These are phyloP conservation scores for Mimosa pudica DNA, from an alignment of 306 rosid genomes.

Conservation along the genomic window DNA sequence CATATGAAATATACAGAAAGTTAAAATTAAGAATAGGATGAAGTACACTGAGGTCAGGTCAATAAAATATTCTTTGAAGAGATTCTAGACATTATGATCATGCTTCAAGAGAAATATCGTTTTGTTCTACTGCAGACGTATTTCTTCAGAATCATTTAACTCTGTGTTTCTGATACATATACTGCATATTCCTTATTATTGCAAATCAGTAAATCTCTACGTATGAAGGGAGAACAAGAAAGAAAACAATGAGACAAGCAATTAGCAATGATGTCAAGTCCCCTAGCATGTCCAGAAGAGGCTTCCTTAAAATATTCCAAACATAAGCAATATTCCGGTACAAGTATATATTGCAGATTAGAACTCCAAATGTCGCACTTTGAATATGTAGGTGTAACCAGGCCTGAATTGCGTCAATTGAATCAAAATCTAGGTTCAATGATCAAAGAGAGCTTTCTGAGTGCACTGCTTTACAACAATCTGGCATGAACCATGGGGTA, in stretches of 20 bases:
- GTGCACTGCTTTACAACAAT: not conserved
- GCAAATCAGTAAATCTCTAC: slow-evolving; percentile 12
- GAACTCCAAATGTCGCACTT: not conserved
- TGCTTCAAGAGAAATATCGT: slow-evolving; percentile 24
- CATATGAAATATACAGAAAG: slow-evolving; percentile 44
- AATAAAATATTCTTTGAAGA: slow-evolving; percentile 26
- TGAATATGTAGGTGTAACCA: not conserved
- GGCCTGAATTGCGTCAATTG: not conserved
- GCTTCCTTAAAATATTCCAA: not conserved
- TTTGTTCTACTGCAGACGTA: not conserved
- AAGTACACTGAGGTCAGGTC: slow-evolving; percentile 1
- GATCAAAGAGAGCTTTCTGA: not conserved
- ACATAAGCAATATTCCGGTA: not conserved
- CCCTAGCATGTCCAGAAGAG: not conserved
- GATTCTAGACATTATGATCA: slow-evolving; percentile 28
- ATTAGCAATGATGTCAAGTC: not conserved
- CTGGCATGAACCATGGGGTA: not conserved
- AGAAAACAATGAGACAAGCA: not conserved
- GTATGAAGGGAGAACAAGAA: not conserved
- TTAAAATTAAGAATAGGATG: slow-evolving; percentile 30
- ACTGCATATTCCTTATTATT: not conserved
- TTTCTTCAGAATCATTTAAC: slow-evolving; percentile 16
- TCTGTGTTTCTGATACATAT: slow-evolving; percentile 20
- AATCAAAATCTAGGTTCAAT: not conserved
- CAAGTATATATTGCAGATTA: not conserved